Evolutionary conservation across 2,329 filamentous ascomycete species (phyloP), one percentile per base, ranked within the genome.

Genomic region (Cladosporium phlei): DNA sequence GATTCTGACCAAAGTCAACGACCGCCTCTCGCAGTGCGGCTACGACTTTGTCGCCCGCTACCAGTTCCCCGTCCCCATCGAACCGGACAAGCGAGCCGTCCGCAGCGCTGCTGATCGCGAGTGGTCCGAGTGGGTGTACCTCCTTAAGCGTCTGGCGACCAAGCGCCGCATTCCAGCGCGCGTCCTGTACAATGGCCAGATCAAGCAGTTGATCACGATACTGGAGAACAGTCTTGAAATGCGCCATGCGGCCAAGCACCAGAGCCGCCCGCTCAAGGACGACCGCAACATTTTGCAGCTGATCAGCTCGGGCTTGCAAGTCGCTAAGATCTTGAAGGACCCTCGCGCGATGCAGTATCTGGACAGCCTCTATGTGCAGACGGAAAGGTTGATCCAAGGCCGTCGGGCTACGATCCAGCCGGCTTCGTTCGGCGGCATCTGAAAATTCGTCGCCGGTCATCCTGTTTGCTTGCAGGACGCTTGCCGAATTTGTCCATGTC

Each of bases 1-100:
- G 61, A 86, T 94, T 57, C 73, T 93, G 48, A 80, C 79, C 47
- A 79, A 84, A 66, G 86, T 93, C 66, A 93, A 93, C 70, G 86
- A 91, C 68, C 79, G 87, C 52, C 74, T 94, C 35, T 89, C 87
- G 19, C 85, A 86, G 66, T 93, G 87, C 65, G 88, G 87, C 24
- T 94, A 85, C 74, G 86, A 94, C 69, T 94, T 94, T 67, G 83
- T 94, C 59, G 88, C 88, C 58, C 89, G 88, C 68, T 93, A 93
- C 65, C 87, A 91, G 67, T 94, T 94, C 63, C 88, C 88, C 10
- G 89, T 94, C 56, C 88, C 88, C 9, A 69, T 93, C 59, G 86
- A 88, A 48, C 79, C 85, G 65, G 86, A 91, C 65, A 89, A 89
- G 78, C 79, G 86, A 56, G 83, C 84, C 47, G 77, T 90, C 44